Base-by-base conservation (phyloP, 2,329 filamentous ascomycete genomes). In the Sordariomycetes sp. region DNA sequence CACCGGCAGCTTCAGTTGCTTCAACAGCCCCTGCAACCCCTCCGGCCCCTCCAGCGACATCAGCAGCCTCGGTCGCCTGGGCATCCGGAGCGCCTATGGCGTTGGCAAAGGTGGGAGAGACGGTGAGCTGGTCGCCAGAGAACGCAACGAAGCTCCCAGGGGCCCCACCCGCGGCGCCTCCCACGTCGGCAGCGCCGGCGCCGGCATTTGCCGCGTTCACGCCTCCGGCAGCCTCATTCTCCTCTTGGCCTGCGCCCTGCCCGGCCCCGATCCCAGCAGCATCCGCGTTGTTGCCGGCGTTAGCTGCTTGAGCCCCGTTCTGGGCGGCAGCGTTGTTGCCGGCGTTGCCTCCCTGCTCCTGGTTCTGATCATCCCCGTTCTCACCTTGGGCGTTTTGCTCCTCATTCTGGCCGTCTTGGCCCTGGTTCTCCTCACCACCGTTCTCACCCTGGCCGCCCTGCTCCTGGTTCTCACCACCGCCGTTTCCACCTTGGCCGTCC, bases 81-180 rank as follows among this genome's bases (percentile, higher is more conserved):
- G 46, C 40, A 46, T 46, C 40, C 28, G 28, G 28, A n/a, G 40
- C 40, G 16, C n/a, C 40, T n/a, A n/a, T 25, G 32, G 34, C 43
- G 18, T 24, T 37, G 28, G 40, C n/a, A 32, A 52, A 34, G 4
- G 57, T 55, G 34, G 57, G 57, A 1, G 40, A 40, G 28, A 51
- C 32, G n/a, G 53, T 37, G 53, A 52, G 53, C 14, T 37, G 37
- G 53, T 34, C 18, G 20, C 34, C n/a, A 24, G 24, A 46, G 25
- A 55, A 20, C 18, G 52, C 18, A 11, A 55, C 25, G 40, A 59
- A 59, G 57, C 51, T 43, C 32, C 55, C 55, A 3, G 35, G 50
- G 10, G 24, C 12, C 22, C 48, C 43, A 16, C 25, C 55, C 18
- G 55, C 34, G 16, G 5, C 51, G 8, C 51, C 24, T 53, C 34